phyloP scores from a whole-genome alignment of 805 yeast genomes.

The Yarrowia keelungensis region DNA sequence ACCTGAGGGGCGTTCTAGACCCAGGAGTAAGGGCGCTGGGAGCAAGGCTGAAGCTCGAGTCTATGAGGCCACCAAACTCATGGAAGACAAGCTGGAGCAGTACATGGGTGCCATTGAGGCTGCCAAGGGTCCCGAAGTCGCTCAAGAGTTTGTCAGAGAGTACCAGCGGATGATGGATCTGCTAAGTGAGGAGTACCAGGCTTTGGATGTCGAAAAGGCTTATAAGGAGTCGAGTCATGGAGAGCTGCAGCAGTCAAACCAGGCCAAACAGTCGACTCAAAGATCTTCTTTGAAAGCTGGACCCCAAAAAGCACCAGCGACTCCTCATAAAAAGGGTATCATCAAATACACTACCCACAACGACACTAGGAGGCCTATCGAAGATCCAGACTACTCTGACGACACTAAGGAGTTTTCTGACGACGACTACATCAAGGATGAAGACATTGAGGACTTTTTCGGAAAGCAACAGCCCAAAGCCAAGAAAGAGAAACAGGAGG shows the following conservation, averaged over 20 bases:
- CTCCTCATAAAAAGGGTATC: slow-evolving; percentile 1
- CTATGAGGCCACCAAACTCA: background rate
- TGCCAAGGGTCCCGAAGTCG: slow-evolving; percentile 7
- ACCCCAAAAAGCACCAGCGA: background rate
- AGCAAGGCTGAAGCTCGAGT: background rate
- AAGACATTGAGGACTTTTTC: background rate
- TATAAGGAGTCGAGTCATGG: no score
- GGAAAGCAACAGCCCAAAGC: background rate
- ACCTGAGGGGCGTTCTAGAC: background rate
- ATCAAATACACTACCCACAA: background rate
- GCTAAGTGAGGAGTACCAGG: slow-evolving; percentile 21
- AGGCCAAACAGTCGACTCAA: no score
- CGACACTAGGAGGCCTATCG: background rate
- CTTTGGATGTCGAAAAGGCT: background rate
- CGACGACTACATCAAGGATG: background rate
- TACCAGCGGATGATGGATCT: slow-evolving; percentile 10
- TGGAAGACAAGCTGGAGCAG: slow-evolving; percentile 20
- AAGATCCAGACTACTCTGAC: no score
- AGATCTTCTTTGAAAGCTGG: no score
- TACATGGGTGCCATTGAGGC: slow-evolving; percentile 3
- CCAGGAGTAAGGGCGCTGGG: background rate
- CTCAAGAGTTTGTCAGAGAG: slow-evolving; percentile 8
- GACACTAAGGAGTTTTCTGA: background rate
- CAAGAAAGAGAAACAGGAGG: background rate
- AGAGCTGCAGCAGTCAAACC: background rate